Evolutionary conservation across 139 green algal genomes (phyloP).

Genomic region (Auxenochlorella pyrenoidosa): DNA sequence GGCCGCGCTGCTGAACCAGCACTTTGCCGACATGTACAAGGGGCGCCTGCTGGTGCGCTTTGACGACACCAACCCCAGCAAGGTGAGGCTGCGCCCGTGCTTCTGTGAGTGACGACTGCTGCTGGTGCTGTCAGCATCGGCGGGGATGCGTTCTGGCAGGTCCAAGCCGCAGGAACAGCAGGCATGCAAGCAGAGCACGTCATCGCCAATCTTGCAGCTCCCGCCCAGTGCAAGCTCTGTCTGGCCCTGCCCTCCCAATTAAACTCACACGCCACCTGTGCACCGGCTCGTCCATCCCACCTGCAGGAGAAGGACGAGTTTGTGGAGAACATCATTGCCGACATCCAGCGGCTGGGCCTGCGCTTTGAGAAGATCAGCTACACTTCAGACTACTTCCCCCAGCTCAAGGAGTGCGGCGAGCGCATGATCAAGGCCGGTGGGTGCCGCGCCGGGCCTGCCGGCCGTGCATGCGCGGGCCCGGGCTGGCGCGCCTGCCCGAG

Average conservation of each 20-base stretch:
- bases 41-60: constrained; percentile 93
- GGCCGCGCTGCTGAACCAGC: constrained; percentile 67
- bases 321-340: constrained; percentile 95
- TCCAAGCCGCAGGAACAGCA: no score
- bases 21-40: constrained; percentile 81
- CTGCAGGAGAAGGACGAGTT: constrained; percentile 97
- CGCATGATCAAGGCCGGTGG: constrained; percentile 80
- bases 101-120: no score
- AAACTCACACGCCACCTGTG: no score
- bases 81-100: constrained; percentile 53
- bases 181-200: no score
- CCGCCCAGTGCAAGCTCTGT: no score
- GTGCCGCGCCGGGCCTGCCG: not conserved
- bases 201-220: no score
- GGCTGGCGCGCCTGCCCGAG: no score
- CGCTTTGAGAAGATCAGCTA: constrained; percentile 83
- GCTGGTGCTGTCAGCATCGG: no score
- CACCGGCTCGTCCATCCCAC: no score
- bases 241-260: no score
- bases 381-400: constrained; percentile 93
- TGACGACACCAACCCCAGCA: constrained; percentile 99
- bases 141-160: no score
- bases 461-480: no score
- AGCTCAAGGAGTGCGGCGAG: constrained; percentile 78
- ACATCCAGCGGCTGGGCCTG: constrained; percentile 88